Evolutionary conservation across 2,329 filamentous ascomycete species (phyloP), one percentile per base, ranked within the genome.

Genomic region (Colletotrichum sp.): DNA sequence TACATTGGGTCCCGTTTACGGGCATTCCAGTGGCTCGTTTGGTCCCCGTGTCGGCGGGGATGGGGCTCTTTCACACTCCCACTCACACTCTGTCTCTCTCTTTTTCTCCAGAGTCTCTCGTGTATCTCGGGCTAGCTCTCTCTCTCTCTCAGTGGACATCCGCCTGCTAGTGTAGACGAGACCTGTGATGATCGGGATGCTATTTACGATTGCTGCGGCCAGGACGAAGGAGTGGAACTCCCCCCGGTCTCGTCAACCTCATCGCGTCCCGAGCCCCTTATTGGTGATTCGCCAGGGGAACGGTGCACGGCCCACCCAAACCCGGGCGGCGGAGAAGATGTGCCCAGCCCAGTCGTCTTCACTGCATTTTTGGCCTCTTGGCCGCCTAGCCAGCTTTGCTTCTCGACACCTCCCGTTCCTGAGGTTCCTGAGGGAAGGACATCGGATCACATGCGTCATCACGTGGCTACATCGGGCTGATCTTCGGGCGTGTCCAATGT

Each of bases 321-420:
- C 56, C 58, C 28, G 34, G 55, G 56, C 22, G 36, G 70, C 13
- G 62, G 70, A 75, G 73, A 56, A 73, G 69, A 22, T 48, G 43
- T 18, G 28, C 55, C 22, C 55, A 58, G 55, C 43, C 43, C 43
- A 22, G 43, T 52, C 43, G 25, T 62, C 70, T 75, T 67, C 74
- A 75, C 73, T 68, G 73, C 73, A 75, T 68, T 75, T 68, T 75
- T 73, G 73, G 73, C 43, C 58, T 56, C 73, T 75, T 60, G 73
- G 70, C 73, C 56, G 39, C 67, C 34, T 61, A 75, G 68, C 36
- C 64, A 43, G 52, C 39, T 43, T 55, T 55, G 15, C 39, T 36
- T 43, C 52, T 66, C 64, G 27, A 28, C 55, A 30, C 25, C 55
- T 30, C 25, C 27, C 27, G 25, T 27, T 30, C 55, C 22, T 27